phyloP scores from a whole-genome alignment of 805 yeast genomes.

The Yamadazyma takamatsuzukensis region DNA sequence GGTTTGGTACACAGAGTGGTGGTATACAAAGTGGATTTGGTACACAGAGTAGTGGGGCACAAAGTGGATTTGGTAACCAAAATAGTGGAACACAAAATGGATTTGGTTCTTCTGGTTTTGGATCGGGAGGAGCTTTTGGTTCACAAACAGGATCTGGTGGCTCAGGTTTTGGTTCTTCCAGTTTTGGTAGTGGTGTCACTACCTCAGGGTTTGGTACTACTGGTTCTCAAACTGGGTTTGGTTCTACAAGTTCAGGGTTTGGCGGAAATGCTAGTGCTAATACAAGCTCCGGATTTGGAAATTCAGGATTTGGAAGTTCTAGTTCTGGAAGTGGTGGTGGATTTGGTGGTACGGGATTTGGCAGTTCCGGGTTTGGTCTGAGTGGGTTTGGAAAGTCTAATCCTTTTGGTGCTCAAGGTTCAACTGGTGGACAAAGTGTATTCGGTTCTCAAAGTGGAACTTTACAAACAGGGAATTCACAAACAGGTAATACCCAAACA shows the following conservation, averaged over 20 bases:
- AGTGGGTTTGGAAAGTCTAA: background rate
- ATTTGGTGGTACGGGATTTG: conserved; percentile 7
- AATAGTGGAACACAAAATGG: background rate
- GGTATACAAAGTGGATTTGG: conserved; percentile 1
- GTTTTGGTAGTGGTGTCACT: background rate
- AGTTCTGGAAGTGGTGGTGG: too few species aligned
- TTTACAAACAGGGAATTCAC: too few species aligned
- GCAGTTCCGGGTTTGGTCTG: conserved; percentile 4
- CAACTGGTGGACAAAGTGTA: background rate
- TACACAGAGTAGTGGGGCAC: background rate
- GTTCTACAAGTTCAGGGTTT: conserved; percentile 9
- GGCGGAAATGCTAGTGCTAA: conserved; percentile 8
- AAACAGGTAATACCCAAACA: background rate
- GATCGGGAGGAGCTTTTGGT: conserved; percentile 1
- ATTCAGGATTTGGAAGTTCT: too few species aligned
- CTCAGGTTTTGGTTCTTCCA: conserved; percentile 6
- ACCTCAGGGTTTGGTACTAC: conserved; percentile 4
- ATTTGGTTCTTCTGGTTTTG: conserved; percentile 9
- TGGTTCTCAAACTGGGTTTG: conserved; percentile 6
- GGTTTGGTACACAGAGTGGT: conserved; percentile 6
- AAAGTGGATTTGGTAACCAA: background rate
- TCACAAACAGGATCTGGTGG: background rate
- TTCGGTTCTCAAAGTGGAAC: too few species aligned
- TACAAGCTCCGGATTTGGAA: conserved; percentile 4
- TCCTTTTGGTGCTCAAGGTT: conserved; percentile 2